Evolutionary conservation across 495 filamentous ascomycete genomes (phyloP).

Genomic region (Thozetella sp.): DNA sequence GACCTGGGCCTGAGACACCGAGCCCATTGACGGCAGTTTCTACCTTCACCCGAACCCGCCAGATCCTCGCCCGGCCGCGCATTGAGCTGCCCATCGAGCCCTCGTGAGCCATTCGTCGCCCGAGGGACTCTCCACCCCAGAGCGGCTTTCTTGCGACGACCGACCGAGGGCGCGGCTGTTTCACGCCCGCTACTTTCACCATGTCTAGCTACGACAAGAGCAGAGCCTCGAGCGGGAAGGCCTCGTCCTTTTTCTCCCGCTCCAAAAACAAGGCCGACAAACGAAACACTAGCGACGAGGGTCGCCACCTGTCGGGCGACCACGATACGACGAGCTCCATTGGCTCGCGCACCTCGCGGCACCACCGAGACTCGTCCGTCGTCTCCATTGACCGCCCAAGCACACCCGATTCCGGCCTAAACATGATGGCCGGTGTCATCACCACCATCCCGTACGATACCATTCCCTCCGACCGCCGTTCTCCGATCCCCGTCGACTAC

Average conservation of each 20-base stretch:
- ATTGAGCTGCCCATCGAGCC: constrained; percentile 18
- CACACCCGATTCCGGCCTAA: constrained; percentile 53
- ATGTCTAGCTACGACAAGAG: constrained; percentile 74
- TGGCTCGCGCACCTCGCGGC: constrained; percentile 75
- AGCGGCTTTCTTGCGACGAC: constrained; percentile 14
- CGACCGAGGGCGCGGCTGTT: constrained; percentile 22
- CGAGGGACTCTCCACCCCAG: constrained; percentile 16
- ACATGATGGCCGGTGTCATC: constrained; percentile 82
- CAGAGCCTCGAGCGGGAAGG: constrained; percentile 81
- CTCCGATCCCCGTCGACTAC: constrained; percentile 76
- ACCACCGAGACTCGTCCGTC: constrained; percentile 79
- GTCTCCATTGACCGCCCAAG: constrained; percentile 68
- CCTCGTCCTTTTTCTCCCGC: constrained; percentile 72
- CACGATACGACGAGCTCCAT: constrained; percentile 55
- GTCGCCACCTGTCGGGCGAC: constrained; percentile 48
- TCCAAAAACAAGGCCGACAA: constrained; percentile 76
- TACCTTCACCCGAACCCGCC: constrained; percentile 18
- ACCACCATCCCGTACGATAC: constrained; percentile 89
- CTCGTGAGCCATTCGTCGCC: constrained; percentile 8
- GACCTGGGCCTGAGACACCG: constrained; percentile 35
- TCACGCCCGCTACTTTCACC: constrained; percentile 31
- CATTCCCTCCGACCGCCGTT: constrained; percentile 63
- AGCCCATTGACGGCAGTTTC: constrained; percentile 34
- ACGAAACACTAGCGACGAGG: constrained; percentile 52
- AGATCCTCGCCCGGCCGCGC: constrained; percentile 14